Evolutionary conservation across 768 basidiomycete genomes (phyloP).

Genomic region (Termitomyces sp.): DNA sequence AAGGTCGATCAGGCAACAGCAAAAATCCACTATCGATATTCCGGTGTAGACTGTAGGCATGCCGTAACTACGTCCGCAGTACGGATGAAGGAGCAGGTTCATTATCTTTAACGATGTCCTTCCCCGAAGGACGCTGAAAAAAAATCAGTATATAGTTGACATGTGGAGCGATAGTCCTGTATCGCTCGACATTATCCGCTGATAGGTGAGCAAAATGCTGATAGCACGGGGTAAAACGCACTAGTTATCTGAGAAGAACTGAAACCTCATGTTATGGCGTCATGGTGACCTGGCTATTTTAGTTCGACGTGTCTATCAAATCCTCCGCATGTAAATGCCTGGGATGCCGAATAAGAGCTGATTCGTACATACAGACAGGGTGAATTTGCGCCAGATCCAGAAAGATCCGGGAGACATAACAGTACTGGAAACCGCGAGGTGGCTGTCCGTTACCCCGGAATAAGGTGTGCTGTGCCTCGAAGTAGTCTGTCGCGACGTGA

Average conservation of each 20-base stretch:
- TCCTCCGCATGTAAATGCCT: background rate
- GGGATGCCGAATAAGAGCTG: background rate
- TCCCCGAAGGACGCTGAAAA: background rate
- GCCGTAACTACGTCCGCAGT: background rate
- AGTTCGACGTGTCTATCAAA: background rate
- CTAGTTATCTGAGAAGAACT: background rate
- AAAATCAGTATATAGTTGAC: background rate
- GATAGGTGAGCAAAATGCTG: background rate
- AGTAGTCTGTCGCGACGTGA: background rate
- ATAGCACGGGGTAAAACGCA: background rate
- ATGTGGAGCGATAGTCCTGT: background rate
- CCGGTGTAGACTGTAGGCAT: background rate
- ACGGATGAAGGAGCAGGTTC: background rate
- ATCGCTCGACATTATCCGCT: no score
- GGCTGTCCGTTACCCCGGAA: background rate
- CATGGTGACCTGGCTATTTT: background rate
- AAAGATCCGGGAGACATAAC: background rate
- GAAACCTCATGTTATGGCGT: background rate
- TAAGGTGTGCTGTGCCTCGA: background rate
- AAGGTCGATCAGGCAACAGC: background rate
- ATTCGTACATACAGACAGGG: background rate
- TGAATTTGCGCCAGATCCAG: background rate
- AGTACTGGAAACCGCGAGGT: background rate
- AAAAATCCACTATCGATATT: background rate
- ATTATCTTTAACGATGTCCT: background rate